phyloP scores from a whole-genome alignment of 305 asterid species.

The Solanum hybrid region DNA sequence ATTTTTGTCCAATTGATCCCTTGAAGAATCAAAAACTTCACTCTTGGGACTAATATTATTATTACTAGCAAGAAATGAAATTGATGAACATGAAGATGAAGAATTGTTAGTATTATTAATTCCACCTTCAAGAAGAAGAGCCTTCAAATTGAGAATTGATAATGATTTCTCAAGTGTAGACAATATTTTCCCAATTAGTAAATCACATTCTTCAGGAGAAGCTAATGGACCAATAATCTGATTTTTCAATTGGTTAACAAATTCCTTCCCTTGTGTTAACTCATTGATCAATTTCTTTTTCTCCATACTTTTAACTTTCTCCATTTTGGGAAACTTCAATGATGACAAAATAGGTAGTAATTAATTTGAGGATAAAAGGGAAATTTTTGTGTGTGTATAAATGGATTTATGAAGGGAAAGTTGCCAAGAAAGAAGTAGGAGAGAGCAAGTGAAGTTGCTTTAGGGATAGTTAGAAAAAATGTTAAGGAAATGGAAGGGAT shows the following conservation, averaged over 20 bases:
- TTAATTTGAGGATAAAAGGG: neutral
- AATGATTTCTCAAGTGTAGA: conserved; percentile 63
- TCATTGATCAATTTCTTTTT: conserved; percentile 24
- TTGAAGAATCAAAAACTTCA: conserved; percentile 26
- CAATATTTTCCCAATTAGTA: conserved; percentile 40
- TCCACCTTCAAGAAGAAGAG: conserved; percentile 15
- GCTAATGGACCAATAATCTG: conserved; percentile 30
- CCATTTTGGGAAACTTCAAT: conserved; percentile 21
- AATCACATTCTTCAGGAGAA: conserved; percentile 20
- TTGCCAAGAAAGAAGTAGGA: neutral
- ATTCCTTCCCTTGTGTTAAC: conserved; percentile 52
- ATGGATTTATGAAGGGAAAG: neutral
- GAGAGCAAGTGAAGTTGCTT: conserved; percentile 10
- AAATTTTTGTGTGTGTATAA: neutral
- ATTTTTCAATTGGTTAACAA: conserved; percentile 49
- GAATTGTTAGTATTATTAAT: conserved; percentile 20
- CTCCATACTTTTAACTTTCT: conserved; percentile 20
- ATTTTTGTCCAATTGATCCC: conserved; percentile 13
- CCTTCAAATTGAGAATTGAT: conserved; percentile 26
- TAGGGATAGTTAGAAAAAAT: conserved; percentile 7
- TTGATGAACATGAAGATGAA: conserved; percentile 14
- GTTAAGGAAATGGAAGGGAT: conserved; percentile 13
- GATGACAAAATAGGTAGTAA: neutral
- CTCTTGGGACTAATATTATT: conserved; percentile 18
- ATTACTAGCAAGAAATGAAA: neutral